These are phyloP conservation scores for Astraeus odoratus DNA, from an alignment of 768 basidiomycete species.

Conservation along the genomic window DNA sequence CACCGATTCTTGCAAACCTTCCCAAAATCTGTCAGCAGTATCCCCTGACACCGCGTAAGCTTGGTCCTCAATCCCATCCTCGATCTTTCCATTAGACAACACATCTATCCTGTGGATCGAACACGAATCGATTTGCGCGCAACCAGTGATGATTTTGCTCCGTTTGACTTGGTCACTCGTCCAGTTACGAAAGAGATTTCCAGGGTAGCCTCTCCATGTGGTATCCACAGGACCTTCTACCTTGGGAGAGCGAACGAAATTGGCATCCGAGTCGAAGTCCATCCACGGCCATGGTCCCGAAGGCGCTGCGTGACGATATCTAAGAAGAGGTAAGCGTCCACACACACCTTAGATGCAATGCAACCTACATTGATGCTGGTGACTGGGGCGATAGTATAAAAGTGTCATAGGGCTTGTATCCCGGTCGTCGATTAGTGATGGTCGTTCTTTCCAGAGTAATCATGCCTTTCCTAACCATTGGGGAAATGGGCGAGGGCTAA, in stretches of 20 bases:
- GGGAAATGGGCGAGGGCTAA: not conserved
- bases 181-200: constrained; percentile 45
- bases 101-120: constrained; percentile 4
- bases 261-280: constrained; percentile 5
- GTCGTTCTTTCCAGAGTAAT: not conserved
- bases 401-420: not conserved
- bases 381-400: not conserved
- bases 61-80: not conserved
- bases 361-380: not conserved
- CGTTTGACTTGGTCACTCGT: constrained; percentile 30
- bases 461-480: not conserved
- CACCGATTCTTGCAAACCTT: constrained; percentile 23
- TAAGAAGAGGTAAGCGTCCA: not conserved
- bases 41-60: not conserved
- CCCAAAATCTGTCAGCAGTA: constrained; percentile 28
- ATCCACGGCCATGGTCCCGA: constrained; percentile 31
- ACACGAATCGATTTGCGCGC: constrained; percentile 1
- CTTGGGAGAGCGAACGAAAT: not conserved
- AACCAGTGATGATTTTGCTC: constrained; percentile 17
- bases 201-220: constrained; percentile 34
- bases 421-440: not conserved
- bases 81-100: constrained; percentile 13
- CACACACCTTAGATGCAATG: not conserved
- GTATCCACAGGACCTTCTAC: not conserved
- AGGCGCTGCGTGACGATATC: constrained; percentile 17